Conservation (phyloP, 129 eudicot genomes). For the Lactuca saligna region DNA sequence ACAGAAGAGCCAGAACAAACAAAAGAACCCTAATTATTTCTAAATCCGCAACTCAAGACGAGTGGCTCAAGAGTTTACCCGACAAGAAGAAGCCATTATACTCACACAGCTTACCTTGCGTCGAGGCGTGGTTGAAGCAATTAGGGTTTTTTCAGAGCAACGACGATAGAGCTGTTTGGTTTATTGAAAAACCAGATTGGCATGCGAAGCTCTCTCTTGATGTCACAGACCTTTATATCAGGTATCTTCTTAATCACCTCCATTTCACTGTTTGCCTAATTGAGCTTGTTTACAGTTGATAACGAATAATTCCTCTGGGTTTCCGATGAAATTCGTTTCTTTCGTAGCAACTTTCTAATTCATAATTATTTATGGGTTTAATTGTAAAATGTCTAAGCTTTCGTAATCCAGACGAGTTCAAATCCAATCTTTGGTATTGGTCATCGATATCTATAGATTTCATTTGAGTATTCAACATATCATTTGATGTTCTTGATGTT, state of each 20-base stretch:
- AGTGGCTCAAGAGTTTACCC: slow-evolving; percentile 78
- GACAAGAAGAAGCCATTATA: slow-evolving; percentile 88
- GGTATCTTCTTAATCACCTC: slow-evolving; percentile 37
- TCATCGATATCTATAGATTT: neutral
- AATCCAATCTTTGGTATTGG: neutral
- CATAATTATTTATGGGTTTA: neutral
- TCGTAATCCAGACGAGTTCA: neutral
- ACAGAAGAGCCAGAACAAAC: slow-evolving; percentile 26
- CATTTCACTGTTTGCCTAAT: neutral
- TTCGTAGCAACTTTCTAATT: neutral
- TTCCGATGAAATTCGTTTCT: neutral
- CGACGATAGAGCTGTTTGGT: slow-evolving; percentile 91
- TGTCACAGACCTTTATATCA: slow-evolving; percentile 78
- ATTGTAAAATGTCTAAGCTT: neutral
- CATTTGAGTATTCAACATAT: neutral
- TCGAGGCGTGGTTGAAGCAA: slow-evolving; percentile 76
- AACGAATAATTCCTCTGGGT: neutral
- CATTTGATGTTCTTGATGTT: slow-evolving; percentile 18
- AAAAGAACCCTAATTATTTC: slow-evolving; percentile 33
- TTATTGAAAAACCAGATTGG: slow-evolving; percentile 76
- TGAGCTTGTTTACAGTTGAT: neutral
- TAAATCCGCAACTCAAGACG: slow-evolving; percentile 52
- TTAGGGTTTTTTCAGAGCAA: slow-evolving; percentile 79
- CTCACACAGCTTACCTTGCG: slow-evolving; percentile 84
- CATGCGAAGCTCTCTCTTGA: slow-evolving; percentile 89